phyloP scores from a whole-genome alignment of 768 basidiomycete species.

The Gloeophyllum trabeum region DNA sequence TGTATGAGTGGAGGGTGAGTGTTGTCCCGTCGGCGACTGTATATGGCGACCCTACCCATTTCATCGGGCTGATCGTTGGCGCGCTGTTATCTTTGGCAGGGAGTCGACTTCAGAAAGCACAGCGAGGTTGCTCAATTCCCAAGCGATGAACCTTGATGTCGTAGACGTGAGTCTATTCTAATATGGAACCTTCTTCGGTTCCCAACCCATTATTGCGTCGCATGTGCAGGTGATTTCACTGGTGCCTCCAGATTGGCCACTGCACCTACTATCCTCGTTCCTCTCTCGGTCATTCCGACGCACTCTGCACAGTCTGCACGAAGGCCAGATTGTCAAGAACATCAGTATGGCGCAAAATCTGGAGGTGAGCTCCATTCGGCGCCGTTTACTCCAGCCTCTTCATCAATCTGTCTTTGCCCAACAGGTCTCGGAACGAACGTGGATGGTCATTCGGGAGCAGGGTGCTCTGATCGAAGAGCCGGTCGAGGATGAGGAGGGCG shows the following conservation, averaged over 20 bases:
- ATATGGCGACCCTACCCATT: background rate
- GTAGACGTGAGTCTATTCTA: slow-evolving; percentile 45
- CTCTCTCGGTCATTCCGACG: slow-evolving; percentile 69
- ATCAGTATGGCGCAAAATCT: slow-evolving; percentile 75
- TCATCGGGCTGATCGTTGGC: too few species aligned
- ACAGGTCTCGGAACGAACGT: slow-evolving; percentile 50
- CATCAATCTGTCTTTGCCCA: background rate
- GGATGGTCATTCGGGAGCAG: slow-evolving; percentile 44
- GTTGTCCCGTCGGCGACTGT: background rate
- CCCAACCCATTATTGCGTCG: background rate
- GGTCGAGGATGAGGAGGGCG: slow-evolving; percentile 28
- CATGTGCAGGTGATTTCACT: slow-evolving; percentile 43
- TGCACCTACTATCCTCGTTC: slow-evolving; percentile 64
- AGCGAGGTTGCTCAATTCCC: slow-evolving; percentile 64
- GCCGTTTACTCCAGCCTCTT: background rate
- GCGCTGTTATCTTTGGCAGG: too few species aligned
- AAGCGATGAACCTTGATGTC: slow-evolving; percentile 68
- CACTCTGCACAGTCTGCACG: slow-evolving; percentile 56
- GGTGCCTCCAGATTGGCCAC: slow-evolving; percentile 69
- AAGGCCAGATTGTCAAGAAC: slow-evolving; percentile 69
- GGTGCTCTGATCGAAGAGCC: slow-evolving; percentile 63
- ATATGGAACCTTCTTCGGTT: background rate
- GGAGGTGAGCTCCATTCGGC: slow-evolving; percentile 32
- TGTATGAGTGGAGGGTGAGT: slow-evolving; percentile 74
- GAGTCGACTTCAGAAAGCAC: slow-evolving; percentile 45